phyloP scores from a whole-genome alignment of 768 basidiomycete species.

The Arthromyces matolae region DNA sequence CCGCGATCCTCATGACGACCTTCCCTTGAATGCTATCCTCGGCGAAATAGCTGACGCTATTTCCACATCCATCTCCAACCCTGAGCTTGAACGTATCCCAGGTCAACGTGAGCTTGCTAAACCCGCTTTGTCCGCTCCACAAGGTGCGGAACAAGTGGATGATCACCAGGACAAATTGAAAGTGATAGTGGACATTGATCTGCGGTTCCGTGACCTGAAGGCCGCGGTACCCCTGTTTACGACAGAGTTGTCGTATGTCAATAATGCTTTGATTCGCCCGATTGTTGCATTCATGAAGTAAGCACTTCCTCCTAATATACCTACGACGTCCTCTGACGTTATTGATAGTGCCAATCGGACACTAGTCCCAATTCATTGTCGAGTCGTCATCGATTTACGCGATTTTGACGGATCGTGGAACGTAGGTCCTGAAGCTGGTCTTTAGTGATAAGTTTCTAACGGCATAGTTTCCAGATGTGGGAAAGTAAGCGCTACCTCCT shows the following conservation, averaged over 20 bases:
- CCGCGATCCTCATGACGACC: constrained; percentile 63
- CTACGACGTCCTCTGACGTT: constrained; percentile 4
- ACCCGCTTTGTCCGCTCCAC: constrained; percentile 77
- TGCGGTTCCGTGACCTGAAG: constrained; percentile 93
- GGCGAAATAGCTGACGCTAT: constrained; percentile 91
- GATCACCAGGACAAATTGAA: constrained; percentile 38
- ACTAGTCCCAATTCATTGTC: constrained; percentile 89
- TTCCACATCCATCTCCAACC: constrained; percentile 51
- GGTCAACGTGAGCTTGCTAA: constrained; percentile 85
- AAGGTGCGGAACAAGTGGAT: constrained; percentile 32
- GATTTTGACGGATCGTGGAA: constrained; percentile 99
- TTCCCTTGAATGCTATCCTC: constrained; percentile 75
- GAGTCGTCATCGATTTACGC: constrained; percentile 73
- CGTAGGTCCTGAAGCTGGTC: constrained; percentile 41
- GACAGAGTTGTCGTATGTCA: constrained; percentile 83
- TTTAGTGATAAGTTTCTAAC: constrained; percentile 14
- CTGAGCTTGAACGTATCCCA: constrained; percentile 58
- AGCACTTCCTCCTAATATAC: constrained; percentile 23
- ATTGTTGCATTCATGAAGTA: constrained; percentile 99
- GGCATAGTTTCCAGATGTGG: constrained; percentile 62
- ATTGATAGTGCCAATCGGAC: constrained; percentile 81
- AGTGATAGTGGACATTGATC: constrained; percentile 85
- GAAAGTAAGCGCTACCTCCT: constrained; percentile 64
- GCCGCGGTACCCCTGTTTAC: constrained; percentile 93
- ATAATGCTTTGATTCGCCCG: constrained; percentile 88